These are phyloP conservation scores for Cryptococcus wingfieldii DNA, from an alignment of 1,284 basidiomycete species.

Conservation along the genomic window DNA sequence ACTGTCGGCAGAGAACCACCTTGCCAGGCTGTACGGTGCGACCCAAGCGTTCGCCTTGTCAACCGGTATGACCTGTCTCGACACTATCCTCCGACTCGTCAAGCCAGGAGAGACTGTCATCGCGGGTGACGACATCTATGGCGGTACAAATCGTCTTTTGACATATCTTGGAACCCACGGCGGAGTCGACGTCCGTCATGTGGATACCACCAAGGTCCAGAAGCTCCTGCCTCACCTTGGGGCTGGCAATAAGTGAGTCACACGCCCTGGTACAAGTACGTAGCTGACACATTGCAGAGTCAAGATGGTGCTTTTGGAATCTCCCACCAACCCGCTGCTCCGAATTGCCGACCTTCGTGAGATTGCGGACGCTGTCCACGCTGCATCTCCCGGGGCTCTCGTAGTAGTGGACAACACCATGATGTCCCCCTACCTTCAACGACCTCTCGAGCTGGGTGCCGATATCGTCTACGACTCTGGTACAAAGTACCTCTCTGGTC, in stretches of 20 bases:
- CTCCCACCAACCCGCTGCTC: conserved; percentile 93
- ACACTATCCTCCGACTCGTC: conserved; percentile 87
- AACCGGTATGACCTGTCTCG: conserved; percentile 96
- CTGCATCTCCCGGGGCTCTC: conserved; percentile 72
- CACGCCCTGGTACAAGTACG: not conserved
- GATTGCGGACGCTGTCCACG: conserved; percentile 76
- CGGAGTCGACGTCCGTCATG: conserved; percentile 85
- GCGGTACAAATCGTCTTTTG: conserved; percentile 93
- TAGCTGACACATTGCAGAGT: conserved; percentile 31
- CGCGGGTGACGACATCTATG: conserved; percentile 96
- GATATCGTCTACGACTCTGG: conserved; percentile 98
- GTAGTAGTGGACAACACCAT: conserved; percentile 98
- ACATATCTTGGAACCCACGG: conserved; percentile 84
- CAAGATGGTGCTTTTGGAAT: conserved; percentile 91
- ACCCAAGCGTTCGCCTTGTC: conserved; percentile 84
- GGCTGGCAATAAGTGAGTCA: conserved; percentile 56
- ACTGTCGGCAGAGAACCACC: conserved; percentile 66
- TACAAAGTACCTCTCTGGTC: conserved; percentile 96
- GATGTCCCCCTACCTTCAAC: conserved; percentile 98
- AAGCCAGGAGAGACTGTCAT: conserved; percentile 93
- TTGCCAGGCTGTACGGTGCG: conserved; percentile 90
- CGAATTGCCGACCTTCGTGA: conserved; percentile 88
- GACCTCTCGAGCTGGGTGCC: conserved; percentile 90
- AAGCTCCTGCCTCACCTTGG: conserved; percentile 62
- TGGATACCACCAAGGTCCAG: conserved; percentile 73